Evolutionary conservation across 2,329 filamentous ascomycete species (phyloP), one percentile per base, ranked within the genome.

Genomic region (Cladosporium oxysporum): DNA sequence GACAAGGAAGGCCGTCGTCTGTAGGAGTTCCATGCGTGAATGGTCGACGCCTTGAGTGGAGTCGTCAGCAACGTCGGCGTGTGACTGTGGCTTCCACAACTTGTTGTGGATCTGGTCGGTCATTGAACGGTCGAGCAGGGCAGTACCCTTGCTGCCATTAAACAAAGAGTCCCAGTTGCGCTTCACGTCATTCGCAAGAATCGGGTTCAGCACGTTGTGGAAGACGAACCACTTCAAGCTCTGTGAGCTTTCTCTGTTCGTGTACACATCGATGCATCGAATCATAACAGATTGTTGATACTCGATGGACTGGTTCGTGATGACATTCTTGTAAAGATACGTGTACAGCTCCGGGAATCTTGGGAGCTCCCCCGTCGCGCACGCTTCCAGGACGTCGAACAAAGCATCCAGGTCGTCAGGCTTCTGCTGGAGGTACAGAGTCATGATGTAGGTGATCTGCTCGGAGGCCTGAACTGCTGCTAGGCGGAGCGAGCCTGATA

Each of bases 141-240:
- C 90, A 16, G 88, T 90, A 3, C 84, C 85, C 69, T 84, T 84
- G 47, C 84, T 83, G 49, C 84, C 49, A 82, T 80, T 67, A 66
- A 83, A 83, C 28, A 83, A 69, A 21, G 66, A 73, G 52, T 87
- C 84, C 84, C 92, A 95, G 66, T 91, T 90, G 28, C 90, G 88
- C 87, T 95, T 94, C 47, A 97, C 90, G 78, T 99, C 95, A 91
- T 94, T 97, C 3, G 94, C 93, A 64, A 99, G 87, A 47, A 98
- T 96, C 0, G 95, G 96, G 73, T 98, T 99, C 70, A 97, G 91
- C 35, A 99, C 85, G 76, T 97, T 89, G 76, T 92, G 92, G 75
- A 99, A 88, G 41, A 96, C 83, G 77, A 97, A 99, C 62, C 93
- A 91, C 78, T 99, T 99, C 53, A 92, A 91, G 81, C 91, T 93